These are phyloP conservation scores for Metschnikowia noctiluminum DNA, from an alignment of 805 yeast genomes.

Conservation along the genomic window DNA sequence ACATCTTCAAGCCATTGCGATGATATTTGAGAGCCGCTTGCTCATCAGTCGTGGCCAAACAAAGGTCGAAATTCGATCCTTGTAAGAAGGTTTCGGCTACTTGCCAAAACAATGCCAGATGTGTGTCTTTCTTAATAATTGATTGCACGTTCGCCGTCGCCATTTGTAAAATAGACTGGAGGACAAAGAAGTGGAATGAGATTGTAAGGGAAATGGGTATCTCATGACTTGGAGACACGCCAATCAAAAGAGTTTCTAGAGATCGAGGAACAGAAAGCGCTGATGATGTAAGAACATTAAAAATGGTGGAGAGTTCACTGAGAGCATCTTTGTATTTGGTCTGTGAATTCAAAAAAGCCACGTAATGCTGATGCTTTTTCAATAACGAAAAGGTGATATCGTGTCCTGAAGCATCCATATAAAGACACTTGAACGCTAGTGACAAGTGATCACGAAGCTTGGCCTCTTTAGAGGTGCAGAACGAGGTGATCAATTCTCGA, in stretches of 20 bases:
- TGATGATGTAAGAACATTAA: constrained; percentile 7
- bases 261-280: background rate
- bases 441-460: constrained; percentile 4
- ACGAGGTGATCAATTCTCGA: constrained; percentile 4
- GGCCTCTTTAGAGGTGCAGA: constrained; percentile 3
- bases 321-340: constrained; percentile 8
- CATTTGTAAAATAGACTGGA: constrained; percentile 16
- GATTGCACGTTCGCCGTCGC: constrained; percentile 10
- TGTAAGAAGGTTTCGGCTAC: constrained; percentile 10
- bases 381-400: constrained; percentile 3
- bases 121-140: constrained; percentile 1
- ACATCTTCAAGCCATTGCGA: constrained; percentile 13
- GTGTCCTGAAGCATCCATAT: background rate
- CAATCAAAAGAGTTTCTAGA: constrained; percentile 6
- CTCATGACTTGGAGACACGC: background rate
- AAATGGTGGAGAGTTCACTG: constrained; percentile 13
- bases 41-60: constrained; percentile 4
- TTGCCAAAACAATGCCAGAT: constrained; percentile 4
- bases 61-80: constrained; percentile 5
- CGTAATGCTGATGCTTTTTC: constrained; percentile 14
- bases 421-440: constrained; percentile 14
- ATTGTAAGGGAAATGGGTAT: constrained; percentile 5
- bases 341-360: constrained; percentile 11
- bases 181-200: constrained; percentile 17
- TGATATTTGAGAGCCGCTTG: constrained; percentile 8